These are phyloP conservation scores for Dissoconium aciculare DNA, from an alignment of 2,329 filamentous ascomycete genomes.

Conservation along the genomic window DNA sequence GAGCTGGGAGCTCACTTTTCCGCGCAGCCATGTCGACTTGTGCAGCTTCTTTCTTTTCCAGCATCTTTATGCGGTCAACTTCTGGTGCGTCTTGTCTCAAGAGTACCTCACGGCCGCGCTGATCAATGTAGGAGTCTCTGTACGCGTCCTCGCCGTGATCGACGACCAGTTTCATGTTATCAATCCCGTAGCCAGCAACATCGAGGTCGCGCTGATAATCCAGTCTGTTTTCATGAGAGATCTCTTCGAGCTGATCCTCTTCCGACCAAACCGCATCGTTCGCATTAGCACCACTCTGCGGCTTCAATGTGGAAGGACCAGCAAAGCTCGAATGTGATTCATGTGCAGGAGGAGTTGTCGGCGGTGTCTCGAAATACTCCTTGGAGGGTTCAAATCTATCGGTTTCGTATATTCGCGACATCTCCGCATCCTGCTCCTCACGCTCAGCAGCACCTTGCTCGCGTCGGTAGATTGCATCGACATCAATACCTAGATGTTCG, in stretches of 20 bases:
- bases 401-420: slow-evolving; percentile 24
- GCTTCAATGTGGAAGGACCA: neutral
- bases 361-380: slow-evolving; percentile 22
- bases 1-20: slow-evolving; percentile 18
- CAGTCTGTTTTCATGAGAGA: neutral
- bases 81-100: slow-evolving; percentile 48
- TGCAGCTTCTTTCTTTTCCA: slow-evolving; percentile 22
- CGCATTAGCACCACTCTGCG: neutral
- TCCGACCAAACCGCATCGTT: slow-evolving; percentile 4
- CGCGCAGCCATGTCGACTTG: slow-evolving; percentile 22
- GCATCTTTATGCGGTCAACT: slow-evolving; percentile 38
- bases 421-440: slow-evolving; percentile 48
- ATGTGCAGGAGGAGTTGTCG: slow-evolving; percentile 22
- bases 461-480: slow-evolving; percentile 55
- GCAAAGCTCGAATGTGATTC: too few species aligned
- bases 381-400: slow-evolving; percentile 7
- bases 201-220: slow-evolving; percentile 46
- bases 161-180: slow-evolving; percentile 48
- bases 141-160: slow-evolving; percentile 18
- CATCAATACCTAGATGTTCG: slow-evolving; percentile 89
- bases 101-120: slow-evolving; percentile 53
- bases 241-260: slow-evolving; percentile 2
- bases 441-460: slow-evolving; percentile 21
- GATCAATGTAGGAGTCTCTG: slow-evolving; percentile 40
- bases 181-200: slow-evolving; percentile 60